Base-by-base conservation (phyloP, 495 filamentous ascomycete species). In the Penicillium egyptiacum region DNA sequence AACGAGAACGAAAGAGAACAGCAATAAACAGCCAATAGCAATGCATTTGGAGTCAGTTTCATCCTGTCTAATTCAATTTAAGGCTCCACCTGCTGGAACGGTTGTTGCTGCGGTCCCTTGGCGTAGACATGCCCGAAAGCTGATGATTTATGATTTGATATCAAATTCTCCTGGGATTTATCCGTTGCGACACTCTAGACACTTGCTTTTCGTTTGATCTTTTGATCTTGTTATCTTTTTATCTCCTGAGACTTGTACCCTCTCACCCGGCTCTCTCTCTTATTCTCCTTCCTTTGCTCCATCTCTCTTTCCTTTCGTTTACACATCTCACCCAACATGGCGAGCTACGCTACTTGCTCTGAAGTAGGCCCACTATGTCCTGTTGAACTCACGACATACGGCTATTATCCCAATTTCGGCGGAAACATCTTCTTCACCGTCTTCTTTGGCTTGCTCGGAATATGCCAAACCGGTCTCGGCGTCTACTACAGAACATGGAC, bases 321-420 rank as follows among this genome's bases (percentile, higher is more conserved):
- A 11, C 10, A 17, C 20, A 23, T 53, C 28, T 40, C 33, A 47
- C 39, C 17, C n/a, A 53, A 17, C 28, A 71, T 61, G 53, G 63
- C 69, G 44, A 66, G 69, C 47, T 69, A 68, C 59, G 26, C 41
- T 4, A 65, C 64, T 22, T 87, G 86, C 69, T 67, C 62, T 12
- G 59, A 78, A 33, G 78, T 88, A 35, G 62, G 70, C 31, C 60
- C 70, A 0, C 20, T 52, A 4, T 90, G 87, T 58, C 82, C 83
- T 1, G 83, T 88, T 45, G 56, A 79, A 40, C 75, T 74, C 2
- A 86, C 86, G 4, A 87, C 84, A 17, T 81, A 88, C 60, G 87
- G 86, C 30, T 89, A 89, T 71, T 81, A 81, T 52, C 87, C 87
- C 3, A 84, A 79, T 60, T 71, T 83, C 7, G 84, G 80, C 44